These are phyloP conservation scores for Sporothrix protearum DNA, from an alignment of 2,329 filamentous ascomycete species.

Conservation along the genomic window DNA sequence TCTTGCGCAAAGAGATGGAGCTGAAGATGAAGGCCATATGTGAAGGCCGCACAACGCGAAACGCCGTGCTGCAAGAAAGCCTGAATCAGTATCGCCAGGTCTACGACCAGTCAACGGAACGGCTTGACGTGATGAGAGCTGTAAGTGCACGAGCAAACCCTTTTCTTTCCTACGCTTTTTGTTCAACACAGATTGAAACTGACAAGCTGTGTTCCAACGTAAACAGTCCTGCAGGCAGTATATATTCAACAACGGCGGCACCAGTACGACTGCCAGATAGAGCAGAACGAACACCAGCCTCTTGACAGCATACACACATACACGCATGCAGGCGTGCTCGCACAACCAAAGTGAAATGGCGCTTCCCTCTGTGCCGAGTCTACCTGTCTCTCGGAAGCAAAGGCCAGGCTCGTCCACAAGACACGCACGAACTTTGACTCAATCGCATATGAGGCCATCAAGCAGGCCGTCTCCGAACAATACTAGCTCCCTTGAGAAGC, in stretches of 20 bases:
- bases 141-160: slow-evolving; percentile 44
- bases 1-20: slow-evolving; percentile 97
- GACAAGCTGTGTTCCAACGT: slow-evolving; percentile 10
- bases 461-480: neutral
- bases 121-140: slow-evolving; percentile 63
- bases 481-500: neutral
- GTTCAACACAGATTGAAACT: neutral
- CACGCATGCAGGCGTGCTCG: neutral
- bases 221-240: slow-evolving; percentile 52
- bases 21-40: slow-evolving; percentile 95
- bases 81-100: slow-evolving; percentile 82
- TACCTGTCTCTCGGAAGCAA: neutral
- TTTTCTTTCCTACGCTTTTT: neutral
- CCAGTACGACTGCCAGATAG: slow-evolving; percentile 1
- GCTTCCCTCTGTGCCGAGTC: too few species aligned
- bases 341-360: neutral
- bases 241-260: slow-evolving; percentile 39
- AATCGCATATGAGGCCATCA: neutral
- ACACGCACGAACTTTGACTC: neutral
- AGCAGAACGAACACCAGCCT: too few species aligned
- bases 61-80: slow-evolving; percentile 75
- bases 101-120: slow-evolving; percentile 75
- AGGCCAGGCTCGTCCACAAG: neutral
- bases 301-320: neutral
- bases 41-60: slow-evolving; percentile 72